Conservation (phyloP, 345 rosid species). For the Moringa oleifera region DNA sequence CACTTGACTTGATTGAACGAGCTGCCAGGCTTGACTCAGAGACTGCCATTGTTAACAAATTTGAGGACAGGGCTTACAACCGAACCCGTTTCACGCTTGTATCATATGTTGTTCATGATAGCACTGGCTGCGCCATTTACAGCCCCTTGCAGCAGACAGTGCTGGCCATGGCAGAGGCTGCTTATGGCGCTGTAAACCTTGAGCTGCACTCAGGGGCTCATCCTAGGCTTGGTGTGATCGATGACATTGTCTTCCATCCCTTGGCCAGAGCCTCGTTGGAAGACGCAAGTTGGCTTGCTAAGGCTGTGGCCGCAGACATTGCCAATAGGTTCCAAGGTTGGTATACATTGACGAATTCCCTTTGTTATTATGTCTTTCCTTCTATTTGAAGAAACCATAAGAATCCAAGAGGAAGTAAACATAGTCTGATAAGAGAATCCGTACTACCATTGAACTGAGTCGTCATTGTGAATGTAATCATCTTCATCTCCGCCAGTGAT, state of each 20-base stretch:
- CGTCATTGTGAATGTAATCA: too few species aligned
- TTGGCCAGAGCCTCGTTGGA: slow-evolving; percentile 46
- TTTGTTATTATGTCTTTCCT: too few species aligned
- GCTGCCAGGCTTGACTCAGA: too few species aligned
- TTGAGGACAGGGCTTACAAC: too few species aligned
- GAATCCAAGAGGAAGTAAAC: too few species aligned
- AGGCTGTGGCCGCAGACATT: slow-evolving; percentile 48
- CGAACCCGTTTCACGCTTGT: too few species aligned
- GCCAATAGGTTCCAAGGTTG: slow-evolving; percentile 47
- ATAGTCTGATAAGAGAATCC: too few species aligned
- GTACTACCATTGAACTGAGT: too few species aligned
- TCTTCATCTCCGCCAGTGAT: too few species aligned
- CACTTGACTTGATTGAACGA: too few species aligned
- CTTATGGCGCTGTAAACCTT: slow-evolving; percentile 39
- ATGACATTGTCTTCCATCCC: slow-evolving; percentile 53
- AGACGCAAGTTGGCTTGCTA: slow-evolving; percentile 63
- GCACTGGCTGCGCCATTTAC: slow-evolving; percentile 37
- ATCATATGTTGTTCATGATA: slow-evolving; percentile 41
- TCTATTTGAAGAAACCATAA: too few species aligned
- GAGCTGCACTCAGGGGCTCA: slow-evolving; percentile 49
- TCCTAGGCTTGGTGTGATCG: slow-evolving; percentile 58
- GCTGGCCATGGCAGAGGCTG: slow-evolving; percentile 49
- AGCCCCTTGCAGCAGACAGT: slow-evolving; percentile 53
- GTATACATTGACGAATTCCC: background rate
- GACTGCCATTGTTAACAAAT: too few species aligned